A percentile compares a stretch with the other conserved stretches of the same genome.
These are phyloP conservation scores for Boeremia exigua DNA, from an alignment of 2,329 filamentous ascomycete genomes.

Conservation along the genomic window DNA sequence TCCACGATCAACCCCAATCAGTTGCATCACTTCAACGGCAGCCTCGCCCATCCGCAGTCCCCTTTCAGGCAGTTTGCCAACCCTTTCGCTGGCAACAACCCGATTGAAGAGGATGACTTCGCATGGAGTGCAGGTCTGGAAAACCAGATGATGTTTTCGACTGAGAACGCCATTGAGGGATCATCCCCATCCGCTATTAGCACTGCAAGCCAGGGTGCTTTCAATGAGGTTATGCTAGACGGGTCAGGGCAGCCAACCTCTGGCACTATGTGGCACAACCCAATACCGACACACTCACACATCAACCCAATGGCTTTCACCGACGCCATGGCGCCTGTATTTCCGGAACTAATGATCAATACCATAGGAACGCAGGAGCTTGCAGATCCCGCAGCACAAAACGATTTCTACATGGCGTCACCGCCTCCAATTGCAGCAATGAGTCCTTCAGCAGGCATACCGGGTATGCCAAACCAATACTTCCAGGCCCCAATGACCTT, in stretches of 20 bases:
- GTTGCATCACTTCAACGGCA: constrained; percentile 87
- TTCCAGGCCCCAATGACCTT: constrained; percentile 72
- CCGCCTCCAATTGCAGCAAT: constrained; percentile 77
- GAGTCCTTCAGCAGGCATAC: constrained; percentile 71
- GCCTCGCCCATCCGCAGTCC: constrained; percentile 66
- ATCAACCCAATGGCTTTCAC: constrained; percentile 71
- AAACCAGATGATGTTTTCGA: constrained; percentile 64
- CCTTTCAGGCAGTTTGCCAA: constrained; percentile 48
- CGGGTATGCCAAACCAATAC: constrained; percentile 65
- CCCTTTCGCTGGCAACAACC: constrained; percentile 65
- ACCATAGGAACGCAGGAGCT: constrained; percentile 80
- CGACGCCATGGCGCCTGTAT: constrained; percentile 75
- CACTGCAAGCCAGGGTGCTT: constrained; percentile 88
- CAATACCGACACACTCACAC: constrained; percentile 70
- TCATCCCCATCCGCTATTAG: constrained; percentile 97
- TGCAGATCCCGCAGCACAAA: constrained; percentile 70
- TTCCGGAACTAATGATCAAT: constrained; percentile 71
- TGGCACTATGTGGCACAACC: constrained; percentile 48
- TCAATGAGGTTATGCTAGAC: constrained; percentile 91
- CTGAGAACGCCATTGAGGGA: constrained; percentile 84
- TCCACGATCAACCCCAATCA: constrained; percentile 69
- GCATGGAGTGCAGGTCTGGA: constrained; percentile 88
- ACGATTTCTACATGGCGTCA: constrained; percentile 78
- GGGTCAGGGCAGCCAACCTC: constrained; percentile 58
- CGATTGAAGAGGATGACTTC: constrained; percentile 76